Base-by-base conservation (phyloP, 805 yeast genomes). In the Kodamaea jinghongensis region DNA sequence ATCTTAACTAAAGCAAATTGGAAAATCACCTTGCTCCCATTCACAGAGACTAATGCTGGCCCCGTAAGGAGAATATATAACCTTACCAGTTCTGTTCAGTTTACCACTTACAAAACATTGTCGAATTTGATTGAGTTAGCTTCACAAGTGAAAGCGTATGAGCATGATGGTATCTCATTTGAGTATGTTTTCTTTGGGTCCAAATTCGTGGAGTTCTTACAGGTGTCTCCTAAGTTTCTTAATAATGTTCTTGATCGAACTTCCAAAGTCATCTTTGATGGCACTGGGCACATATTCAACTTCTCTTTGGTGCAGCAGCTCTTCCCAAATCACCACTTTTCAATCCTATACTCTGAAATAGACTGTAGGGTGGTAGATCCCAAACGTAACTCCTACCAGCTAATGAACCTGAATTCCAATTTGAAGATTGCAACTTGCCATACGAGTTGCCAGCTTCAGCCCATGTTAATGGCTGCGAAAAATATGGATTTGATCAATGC, bases 1-100 rank as follows among this genome's bases (percentile, higher is more conserved):
- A 42, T 41, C 9, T 36, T 54, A 4, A 16, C 39, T 14, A 20
- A 13, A 7, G 31, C 47, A 11, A 34, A 35, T 3, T 52, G 57
- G 50, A 35, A 36, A 6, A 46, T 50, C 3, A 41, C 48, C 4
- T 34, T 38, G 12, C 40, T 40, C 14, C 47, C 44, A 12, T 40
- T 30, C 20, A 34, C 43, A 12, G 34, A 39, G 23, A 32, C n/a
- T 17, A 32, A 15, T 12, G 11, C 20, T 6, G 17, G 17, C 12
- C 20, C 20, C 4, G 12, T 14, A 4, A 10, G 35, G 27, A 17
- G 15, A 15, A 32, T 32, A 14, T 32, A 26, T 13, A n/a, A 26
- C 22, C 17, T 31, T 6, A 27, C 22, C 23, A n/a, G 17, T n/a
- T 28, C 16, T 13, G 33, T 20, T 16, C 17, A 28, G 3, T 39